Conservation (phyloP, 257 asterid genomes). For the Oldenlandia corymbosa region DNA sequence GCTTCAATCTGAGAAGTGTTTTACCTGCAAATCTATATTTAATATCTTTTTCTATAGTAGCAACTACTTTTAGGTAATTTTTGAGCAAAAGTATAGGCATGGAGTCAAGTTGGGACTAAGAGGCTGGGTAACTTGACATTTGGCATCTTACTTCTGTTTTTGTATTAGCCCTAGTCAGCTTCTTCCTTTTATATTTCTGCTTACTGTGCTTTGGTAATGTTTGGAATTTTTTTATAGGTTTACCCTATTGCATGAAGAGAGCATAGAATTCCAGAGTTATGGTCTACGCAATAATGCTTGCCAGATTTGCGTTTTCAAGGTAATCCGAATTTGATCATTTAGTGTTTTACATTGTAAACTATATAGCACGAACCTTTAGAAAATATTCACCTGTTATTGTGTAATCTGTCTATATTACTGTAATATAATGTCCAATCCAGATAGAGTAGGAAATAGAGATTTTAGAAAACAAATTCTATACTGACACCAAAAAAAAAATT, state of each 20-base stretch:
- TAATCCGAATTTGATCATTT: conserved; percentile 18
- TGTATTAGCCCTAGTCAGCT: neutral
- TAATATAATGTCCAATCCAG: neutral
- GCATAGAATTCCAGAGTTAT: conserved; percentile 65
- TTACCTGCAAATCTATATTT: neutral
- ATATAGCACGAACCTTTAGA: too few species aligned
- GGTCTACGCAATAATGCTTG: conserved; percentile 85
- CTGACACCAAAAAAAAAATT: neutral
- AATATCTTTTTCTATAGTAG: neutral
- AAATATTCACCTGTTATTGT: too few species aligned
- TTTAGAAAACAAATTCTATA: neutral
- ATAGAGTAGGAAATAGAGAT: neutral
- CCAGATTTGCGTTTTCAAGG: conserved; percentile 80
- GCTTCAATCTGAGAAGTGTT: neutral
- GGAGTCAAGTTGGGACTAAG: neutral
- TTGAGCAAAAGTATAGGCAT: neutral
- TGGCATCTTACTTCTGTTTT: neutral
- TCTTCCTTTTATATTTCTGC: neutral
- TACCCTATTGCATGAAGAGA: conserved; percentile 73
- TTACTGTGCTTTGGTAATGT: neutral
- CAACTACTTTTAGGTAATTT: neutral
- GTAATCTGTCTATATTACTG: neutral
- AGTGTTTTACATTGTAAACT: neutral
- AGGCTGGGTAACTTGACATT: neutral
- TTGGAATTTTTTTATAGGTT: conserved; percentile 35